These are phyloP conservation scores for Trichosporon sp. DNA, from an alignment of 1,284 basidiomycete species.

Conservation along the genomic window DNA sequence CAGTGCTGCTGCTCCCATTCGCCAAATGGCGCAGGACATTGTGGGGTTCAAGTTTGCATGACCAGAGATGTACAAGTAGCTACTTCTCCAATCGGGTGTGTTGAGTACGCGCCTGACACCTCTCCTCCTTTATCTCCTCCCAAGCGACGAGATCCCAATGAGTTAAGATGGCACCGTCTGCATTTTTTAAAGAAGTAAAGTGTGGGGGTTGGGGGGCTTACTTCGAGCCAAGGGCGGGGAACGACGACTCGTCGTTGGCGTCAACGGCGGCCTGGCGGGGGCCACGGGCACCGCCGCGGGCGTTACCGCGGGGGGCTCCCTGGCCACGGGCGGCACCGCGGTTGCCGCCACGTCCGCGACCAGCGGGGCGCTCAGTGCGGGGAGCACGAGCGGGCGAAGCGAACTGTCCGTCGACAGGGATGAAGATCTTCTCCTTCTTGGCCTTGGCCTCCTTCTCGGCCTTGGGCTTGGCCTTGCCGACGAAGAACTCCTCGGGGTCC, in stretches of 20 bases:
- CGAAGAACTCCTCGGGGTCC: slow-evolving; percentile 48
- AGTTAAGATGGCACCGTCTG: background rate
- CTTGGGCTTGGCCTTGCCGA: slow-evolving; percentile 38
- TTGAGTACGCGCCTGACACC: slow-evolving; percentile 1
- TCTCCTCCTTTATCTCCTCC: slow-evolving; percentile 1
- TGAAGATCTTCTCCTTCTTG: slow-evolving; percentile 51
- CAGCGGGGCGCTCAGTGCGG: slow-evolving; percentile 29
- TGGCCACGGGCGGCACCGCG: slow-evolving; percentile 48
- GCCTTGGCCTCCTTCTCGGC: slow-evolving; percentile 30
- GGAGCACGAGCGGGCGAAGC: slow-evolving; percentile 36
- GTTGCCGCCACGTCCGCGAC: slow-evolving; percentile 32
- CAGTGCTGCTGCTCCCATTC: background rate
- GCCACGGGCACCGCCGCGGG: slow-evolving; percentile 34
- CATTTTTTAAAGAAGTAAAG: slow-evolving; percentile 4
- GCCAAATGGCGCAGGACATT: background rate
- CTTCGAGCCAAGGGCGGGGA: slow-evolving; percentile 63
- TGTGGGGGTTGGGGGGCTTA: slow-evolving; percentile 18
- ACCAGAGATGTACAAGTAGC: slow-evolving; percentile 4
- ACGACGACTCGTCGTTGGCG: slow-evolving; percentile 72
- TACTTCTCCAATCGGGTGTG: background rate
- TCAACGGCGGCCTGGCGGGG: slow-evolving; percentile 52
- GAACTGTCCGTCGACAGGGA: slow-evolving; percentile 50
- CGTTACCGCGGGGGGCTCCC: slow-evolving; percentile 50
- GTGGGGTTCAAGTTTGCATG: slow-evolving; percentile 5
- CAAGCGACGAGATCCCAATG: background rate